Evolutionary conservation across 2,329 filamentous ascomycete genomes (phyloP).

Genomic region (Fusarium nygamai): DNA sequence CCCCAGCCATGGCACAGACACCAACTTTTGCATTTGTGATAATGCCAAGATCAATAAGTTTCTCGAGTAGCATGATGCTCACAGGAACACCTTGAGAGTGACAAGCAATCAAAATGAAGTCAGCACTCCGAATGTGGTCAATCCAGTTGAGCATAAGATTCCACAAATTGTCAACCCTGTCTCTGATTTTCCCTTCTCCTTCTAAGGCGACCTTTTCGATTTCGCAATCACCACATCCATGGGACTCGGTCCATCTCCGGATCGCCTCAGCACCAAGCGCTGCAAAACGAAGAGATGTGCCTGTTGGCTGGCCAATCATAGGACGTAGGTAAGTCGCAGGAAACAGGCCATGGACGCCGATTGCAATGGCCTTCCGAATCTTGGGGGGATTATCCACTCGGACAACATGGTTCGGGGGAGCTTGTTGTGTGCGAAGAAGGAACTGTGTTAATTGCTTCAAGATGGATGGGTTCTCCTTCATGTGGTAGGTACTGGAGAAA

Average conservation of each 20-base stretch:
- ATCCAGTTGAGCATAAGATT: slow-evolving; percentile 95
- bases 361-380: slow-evolving; percentile 87
- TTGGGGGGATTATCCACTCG: slow-evolving; percentile 74
- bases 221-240: slow-evolving; percentile 78
- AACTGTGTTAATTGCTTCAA: slow-evolving; percentile 72
- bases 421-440: slow-evolving; percentile 64
- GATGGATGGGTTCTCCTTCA: slow-evolving; percentile 75
- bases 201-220: slow-evolving; percentile 96
- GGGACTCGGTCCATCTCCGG: slow-evolving; percentile 79
- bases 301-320: slow-evolving; percentile 93
- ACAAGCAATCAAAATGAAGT: slow-evolving; percentile 91
- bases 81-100: slow-evolving; percentile 98
- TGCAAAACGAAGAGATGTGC: slow-evolving; percentile 93
- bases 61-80: slow-evolving; percentile 89
- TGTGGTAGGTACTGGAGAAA: slow-evolving; percentile 73
- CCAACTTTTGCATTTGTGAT: slow-evolving; percentile 81
- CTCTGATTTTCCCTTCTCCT: slow-evolving; percentile 90
- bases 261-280: slow-evolving; percentile 88
- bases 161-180: slow-evolving; percentile 93
- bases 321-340: slow-evolving; percentile 87
- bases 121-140: slow-evolving; percentile 85
- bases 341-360: slow-evolving; percentile 94
- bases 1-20: slow-evolving; percentile 89
- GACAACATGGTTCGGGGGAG: slow-evolving; percentile 75
- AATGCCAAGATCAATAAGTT: slow-evolving; percentile 89